Percentiles rank a stretch among this genome's conserved stretches.
These are phyloP conservation scores for Cryptococcus neoformans DNA, from an alignment of 1,284 basidiomycete genomes.

Conservation along the genomic window DNA sequence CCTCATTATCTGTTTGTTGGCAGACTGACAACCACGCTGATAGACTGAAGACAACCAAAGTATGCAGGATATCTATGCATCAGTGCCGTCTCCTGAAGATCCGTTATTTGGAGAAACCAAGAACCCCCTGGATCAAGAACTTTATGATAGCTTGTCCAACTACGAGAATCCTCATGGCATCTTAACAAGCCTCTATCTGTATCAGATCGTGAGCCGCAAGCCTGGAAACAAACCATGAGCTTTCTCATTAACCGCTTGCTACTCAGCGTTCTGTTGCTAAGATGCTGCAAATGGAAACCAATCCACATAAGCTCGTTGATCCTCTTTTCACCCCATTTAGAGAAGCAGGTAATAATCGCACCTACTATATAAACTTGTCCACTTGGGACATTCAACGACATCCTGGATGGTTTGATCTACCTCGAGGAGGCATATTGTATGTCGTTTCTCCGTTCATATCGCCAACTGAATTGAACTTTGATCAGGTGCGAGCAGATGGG, in stretches of 20 bases:
- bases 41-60: slow-evolving; percentile 16
- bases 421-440: slow-evolving; percentile 42
- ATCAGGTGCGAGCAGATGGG: slow-evolving; percentile 51
- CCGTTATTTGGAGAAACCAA: slow-evolving; percentile 12
- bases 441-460: slow-evolving; percentile 1
- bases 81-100: slow-evolving; percentile 26
- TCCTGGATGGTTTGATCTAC: slow-evolving; percentile 35
- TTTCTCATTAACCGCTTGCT: no score
- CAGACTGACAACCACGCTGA: background rate
- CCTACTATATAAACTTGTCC: slow-evolving; percentile 27
- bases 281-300: slow-evolving; percentile 41
- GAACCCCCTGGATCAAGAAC: slow-evolving; percentile 23
- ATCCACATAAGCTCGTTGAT: slow-evolving; percentile 30
- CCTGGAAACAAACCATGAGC: no score
- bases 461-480: background rate
- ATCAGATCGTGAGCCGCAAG: slow-evolving; percentile 36
- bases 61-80: slow-evolving; percentile 33
- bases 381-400: slow-evolving; percentile 32
- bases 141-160: slow-evolving; percentile 15
- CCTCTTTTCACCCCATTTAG: slow-evolving; percentile 26
- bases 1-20: background rate
- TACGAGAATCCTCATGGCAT: slow-evolving; percentile 32
- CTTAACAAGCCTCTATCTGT: slow-evolving; percentile 31
- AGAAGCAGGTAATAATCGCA: slow-evolving; percentile 22
- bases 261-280: slow-evolving; percentile 32